Percentiles rank a stretch among this genome's conserved stretches.
phyloP scores from a whole-genome alignment of 306 rosid genomes.

The Styphnolobium japonicum region DNA sequence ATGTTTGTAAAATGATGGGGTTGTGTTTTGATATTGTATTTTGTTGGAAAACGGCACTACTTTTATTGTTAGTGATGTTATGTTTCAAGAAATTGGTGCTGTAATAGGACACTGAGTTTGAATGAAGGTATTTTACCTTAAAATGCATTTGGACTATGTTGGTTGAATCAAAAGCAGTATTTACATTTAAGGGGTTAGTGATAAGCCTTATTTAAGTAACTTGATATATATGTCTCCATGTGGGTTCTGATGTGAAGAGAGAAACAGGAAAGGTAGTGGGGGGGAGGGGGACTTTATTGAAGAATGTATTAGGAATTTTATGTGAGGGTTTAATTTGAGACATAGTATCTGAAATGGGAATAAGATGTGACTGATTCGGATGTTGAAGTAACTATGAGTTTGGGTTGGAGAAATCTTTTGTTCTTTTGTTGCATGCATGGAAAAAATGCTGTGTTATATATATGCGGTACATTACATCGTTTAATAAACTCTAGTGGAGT shows the following conservation, averaged over 20 bases:
- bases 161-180: constrained; percentile 35
- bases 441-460: constrained; percentile 17
- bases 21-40: constrained; percentile 13
- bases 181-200: constrained; percentile 25
- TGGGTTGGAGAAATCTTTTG: constrained; percentile 54
- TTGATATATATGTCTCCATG: constrained; percentile 24
- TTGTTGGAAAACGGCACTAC: constrained; percentile 36
- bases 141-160: constrained; percentile 74
- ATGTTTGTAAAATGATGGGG: neutral
- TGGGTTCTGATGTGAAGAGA: constrained; percentile 22
- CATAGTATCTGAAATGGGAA: constrained; percentile 35
- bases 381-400: constrained; percentile 59
- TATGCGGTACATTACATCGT: constrained; percentile 15
- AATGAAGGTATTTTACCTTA: constrained; percentile 52
- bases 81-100: constrained; percentile 46
- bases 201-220: constrained; percentile 43
- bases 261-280: constrained; percentile 21
- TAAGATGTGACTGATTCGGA: constrained; percentile 54
- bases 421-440: constrained; percentile 48
- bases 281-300: constrained; percentile 12
- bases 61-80: constrained; percentile 40
- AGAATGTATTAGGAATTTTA: constrained; percentile 39
- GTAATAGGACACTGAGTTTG: constrained; percentile 33
- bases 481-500: constrained; percentile 24
- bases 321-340: constrained; percentile 48